phyloP scores from a whole-genome alignment of 805 yeast genomes.

The Alloascoidea africana region DNA sequence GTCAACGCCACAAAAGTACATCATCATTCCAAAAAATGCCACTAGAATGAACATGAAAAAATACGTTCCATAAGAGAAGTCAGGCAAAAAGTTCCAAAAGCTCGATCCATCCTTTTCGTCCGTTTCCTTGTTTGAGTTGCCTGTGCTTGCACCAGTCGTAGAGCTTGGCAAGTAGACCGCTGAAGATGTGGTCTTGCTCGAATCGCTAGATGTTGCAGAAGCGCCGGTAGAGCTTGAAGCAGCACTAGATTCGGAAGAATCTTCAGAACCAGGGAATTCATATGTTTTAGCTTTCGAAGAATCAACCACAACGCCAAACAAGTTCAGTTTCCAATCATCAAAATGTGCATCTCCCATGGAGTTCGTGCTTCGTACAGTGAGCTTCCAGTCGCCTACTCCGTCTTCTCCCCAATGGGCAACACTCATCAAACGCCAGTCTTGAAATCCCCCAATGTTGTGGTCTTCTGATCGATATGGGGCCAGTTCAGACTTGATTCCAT shows the following conservation, averaged over 20 bases:
- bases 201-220: background rate
- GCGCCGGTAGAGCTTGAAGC: background rate
- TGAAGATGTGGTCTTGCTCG: background rate
- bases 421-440: constrained; percentile 84
- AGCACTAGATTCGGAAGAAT: background rate
- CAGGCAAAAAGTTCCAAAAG: background rate
- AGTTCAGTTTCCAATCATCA: constrained; percentile 56
- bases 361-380: constrained; percentile 33
- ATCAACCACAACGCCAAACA: constrained; percentile 73
- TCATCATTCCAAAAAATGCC: background rate
- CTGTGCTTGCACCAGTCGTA: background rate
- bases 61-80: background rate
- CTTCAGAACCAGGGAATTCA: constrained; percentile 24
- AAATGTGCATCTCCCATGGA: constrained; percentile 23
- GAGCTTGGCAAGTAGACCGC: background rate
- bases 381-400: constrained; percentile 71
- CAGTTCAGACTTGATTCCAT: constrained; percentile 55
- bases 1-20: constrained; percentile 1
- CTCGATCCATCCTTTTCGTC: background rate
- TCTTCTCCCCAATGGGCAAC: constrained; percentile 97
- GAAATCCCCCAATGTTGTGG: constrained; percentile 38
- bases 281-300: constrained; percentile 42
- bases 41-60: background rate
- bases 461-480: constrained; percentile 59
- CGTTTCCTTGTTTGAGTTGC: background rate